These are phyloP conservation scores for Coelastrella sp. DNA, from an alignment of 139 green algal genomes.

Conservation along the genomic window DNA sequence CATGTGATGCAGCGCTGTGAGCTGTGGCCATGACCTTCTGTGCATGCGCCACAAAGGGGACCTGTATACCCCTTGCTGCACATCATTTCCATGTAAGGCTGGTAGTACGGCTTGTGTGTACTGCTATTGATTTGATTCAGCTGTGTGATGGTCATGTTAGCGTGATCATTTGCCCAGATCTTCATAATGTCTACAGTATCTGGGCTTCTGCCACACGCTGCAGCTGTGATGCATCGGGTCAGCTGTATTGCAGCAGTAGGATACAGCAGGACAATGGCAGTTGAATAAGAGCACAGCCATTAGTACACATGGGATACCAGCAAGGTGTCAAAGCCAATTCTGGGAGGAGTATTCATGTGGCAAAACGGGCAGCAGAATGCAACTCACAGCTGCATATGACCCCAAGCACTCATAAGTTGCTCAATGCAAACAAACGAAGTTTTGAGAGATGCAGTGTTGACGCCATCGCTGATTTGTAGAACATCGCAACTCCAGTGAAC, in stretches of 20 bases:
- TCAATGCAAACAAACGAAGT: too few relatives aligned
- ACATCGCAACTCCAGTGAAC: background rate
- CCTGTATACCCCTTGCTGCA: background rate
- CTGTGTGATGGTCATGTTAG: background rate
- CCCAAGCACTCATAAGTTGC: too few relatives aligned
- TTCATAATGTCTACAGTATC: background rate
- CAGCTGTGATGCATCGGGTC: background rate
- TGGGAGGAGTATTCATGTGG: background rate
- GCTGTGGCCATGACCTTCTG: constrained; percentile 17
- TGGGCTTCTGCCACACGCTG: background rate
- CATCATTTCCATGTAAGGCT: constrained; percentile 9
- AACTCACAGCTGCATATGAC: too few relatives aligned
- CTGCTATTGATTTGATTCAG: background rate
- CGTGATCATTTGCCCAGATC: background rate
- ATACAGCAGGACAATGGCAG: background rate
- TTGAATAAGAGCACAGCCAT: too few relatives aligned
- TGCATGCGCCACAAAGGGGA: constrained; percentile 26
- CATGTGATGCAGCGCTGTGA: background rate
- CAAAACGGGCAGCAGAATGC: background rate
- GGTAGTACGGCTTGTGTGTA: background rate
- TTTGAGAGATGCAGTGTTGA: too few relatives aligned
- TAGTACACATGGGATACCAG: too few relatives aligned
- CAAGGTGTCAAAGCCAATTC: too few relatives aligned
- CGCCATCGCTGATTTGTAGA: too few relatives aligned
- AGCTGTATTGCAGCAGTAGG: background rate